phyloP scores from a whole-genome alignment of 371 early-diverging fungal genomes.

The Mucor lusitanicus region DNA sequence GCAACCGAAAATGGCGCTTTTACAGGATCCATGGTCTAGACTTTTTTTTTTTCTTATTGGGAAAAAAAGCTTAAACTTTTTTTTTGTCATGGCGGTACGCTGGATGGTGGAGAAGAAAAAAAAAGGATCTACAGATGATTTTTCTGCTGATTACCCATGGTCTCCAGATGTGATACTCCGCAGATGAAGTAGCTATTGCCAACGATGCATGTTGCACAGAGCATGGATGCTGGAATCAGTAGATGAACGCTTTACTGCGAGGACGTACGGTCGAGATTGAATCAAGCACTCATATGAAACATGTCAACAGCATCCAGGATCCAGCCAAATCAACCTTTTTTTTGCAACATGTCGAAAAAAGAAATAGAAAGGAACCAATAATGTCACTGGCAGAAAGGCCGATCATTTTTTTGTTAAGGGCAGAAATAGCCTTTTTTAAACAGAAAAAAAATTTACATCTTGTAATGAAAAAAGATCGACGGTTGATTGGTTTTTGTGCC shows the following conservation, averaged over 20 bases:
- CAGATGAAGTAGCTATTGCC: background rate
- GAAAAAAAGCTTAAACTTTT: background rate
- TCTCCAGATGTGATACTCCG: background rate
- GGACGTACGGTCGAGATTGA: background rate
- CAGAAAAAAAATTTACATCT: conserved; percentile 13
- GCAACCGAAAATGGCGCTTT: background rate
- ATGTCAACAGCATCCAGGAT: background rate
- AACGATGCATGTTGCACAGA: background rate
- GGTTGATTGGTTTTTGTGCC: conserved; percentile 28
- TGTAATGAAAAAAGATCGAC: conserved; percentile 29
- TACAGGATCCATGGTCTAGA: background rate
- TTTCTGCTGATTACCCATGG: background rate
- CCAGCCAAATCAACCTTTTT: background rate
- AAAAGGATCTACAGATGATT: background rate
- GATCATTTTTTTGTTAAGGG: conserved; percentile 16
- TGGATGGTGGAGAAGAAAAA: background rate
- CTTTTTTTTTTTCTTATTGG: too few species aligned
- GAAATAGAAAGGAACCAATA: conserved; percentile 26
- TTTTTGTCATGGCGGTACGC: background rate
- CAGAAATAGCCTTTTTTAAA: conserved; percentile 15
- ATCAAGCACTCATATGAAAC: background rate
- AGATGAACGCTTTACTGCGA: background rate
- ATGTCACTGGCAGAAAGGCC: conserved; percentile 24
- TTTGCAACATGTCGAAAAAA: background rate
- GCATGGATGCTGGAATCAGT: background rate